Base-by-base conservation (phyloP, 768 basidiomycete genomes). In the Lentinula edodes region DNA sequence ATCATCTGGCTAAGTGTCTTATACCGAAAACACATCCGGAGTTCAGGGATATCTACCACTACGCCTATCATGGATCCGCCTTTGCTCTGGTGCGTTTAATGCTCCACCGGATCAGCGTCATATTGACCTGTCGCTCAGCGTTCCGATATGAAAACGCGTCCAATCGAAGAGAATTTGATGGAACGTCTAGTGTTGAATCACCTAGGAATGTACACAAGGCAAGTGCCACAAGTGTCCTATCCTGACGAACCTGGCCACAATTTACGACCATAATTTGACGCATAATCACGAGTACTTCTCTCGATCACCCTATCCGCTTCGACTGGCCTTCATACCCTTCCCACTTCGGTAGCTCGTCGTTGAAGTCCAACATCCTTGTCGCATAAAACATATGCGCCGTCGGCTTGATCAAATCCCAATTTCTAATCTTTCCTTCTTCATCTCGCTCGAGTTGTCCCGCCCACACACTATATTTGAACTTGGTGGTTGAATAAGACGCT, bases 381-480 rank as follows among this genome's bases (percentile, higher is more conserved):
- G 67, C 75, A 61, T 80, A 80, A 67, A 81, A 81, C 23, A 52
- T 52, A 60, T 60, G 59, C 32, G 53, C 82, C 0, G 84, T 88
- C 0, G 88, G 89, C 66, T 81, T 82, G 46, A 87, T 70, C 20
- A 69, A 64, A 2, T 84, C 83, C 83, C 83, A 84, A 45, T 76
- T 71, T 52, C 79, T 73, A 54, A 86, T 80, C 52, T 71, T 75
- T 6, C 84, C 83, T 1, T 77, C 71, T 3, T 72, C 74, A 63
- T 84, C 80, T 43, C 87, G 76, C 62, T 83, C 78, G 23, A 90
- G 71, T 56, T 81, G 77, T 0, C 76, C 74, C 8, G 84, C 86
- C 81, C 84, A 87, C 13, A 88, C 72, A 67, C 83, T 87, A 75
- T 80, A 80, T 58, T 75, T 76, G 35, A 75, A 70, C 13, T 73